phyloP scores from a whole-genome alignment of 257 asterid species.

The Penstemon eatonii region DNA sequence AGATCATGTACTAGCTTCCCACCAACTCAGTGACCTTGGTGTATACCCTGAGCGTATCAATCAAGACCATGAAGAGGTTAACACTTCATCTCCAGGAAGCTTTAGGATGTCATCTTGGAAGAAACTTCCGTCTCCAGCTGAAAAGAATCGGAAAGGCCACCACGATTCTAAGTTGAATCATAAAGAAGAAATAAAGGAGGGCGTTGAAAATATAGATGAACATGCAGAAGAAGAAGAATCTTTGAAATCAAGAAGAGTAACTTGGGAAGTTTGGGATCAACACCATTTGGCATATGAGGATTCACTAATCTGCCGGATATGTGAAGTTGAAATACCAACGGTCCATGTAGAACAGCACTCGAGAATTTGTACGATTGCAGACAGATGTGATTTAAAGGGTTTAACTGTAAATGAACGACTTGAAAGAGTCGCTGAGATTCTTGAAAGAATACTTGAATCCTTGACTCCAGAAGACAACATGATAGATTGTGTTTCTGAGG shows the following conservation, averaged over 20 bases:
- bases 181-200: conserved; percentile 38
- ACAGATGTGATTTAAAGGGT: conserved; percentile 97
- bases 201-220: conserved; percentile 48
- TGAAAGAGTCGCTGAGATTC: conserved; percentile 78
- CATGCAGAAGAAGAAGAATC: conserved; percentile 38
- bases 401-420: conserved; percentile 80
- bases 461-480: conserved; percentile 58
- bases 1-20: conserved; percentile 58
- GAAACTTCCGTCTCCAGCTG: conserved; percentile 83
- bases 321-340: conserved; percentile 97
- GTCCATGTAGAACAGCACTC: conserved; percentile 92
- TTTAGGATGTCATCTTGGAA: conserved; percentile 96
- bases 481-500: conserved; percentile 49
- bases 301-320: conserved; percentile 91
- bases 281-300: conserved; percentile 71
- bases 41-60: conserved; percentile 63
- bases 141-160: conserved; percentile 48
- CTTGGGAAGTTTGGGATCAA: conserved; percentile 85
- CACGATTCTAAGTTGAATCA: conserved; percentile 38
- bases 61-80: conserved; percentile 62
- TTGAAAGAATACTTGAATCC: conserved; percentile 83
- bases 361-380: conserved; percentile 89
- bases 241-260: conserved; percentile 42
- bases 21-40: conserved; percentile 87
- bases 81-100: conserved; percentile 74